phyloP scores from a whole-genome alignment of 441 rosid species.

The Corymbia citriodora region DNA sequence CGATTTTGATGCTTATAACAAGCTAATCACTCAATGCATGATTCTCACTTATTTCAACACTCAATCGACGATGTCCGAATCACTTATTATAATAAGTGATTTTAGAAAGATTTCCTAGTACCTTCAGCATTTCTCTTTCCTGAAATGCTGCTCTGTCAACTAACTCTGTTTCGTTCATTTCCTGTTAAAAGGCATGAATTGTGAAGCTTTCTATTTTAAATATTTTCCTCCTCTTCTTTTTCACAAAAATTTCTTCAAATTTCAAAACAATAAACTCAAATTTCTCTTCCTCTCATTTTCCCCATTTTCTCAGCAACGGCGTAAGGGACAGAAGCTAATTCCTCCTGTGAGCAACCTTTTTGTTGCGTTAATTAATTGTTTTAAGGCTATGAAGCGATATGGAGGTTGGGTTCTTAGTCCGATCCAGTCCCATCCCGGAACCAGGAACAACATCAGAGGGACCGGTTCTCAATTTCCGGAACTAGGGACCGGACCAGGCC shows the following conservation, averaged over 20 bases:
- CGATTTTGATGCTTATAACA: not conserved
- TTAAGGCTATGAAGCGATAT: not conserved
- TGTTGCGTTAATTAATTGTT: not conserved
- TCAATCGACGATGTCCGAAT: not conserved
- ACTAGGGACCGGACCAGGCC: too few species aligned
- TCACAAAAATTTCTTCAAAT: not conserved
- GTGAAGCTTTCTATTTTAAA: not conserved
- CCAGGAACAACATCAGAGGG: too few species aligned
- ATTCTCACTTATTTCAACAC: not conserved
- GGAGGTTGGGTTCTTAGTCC: not conserved
- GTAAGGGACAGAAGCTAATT: not conserved
- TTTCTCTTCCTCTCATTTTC: not conserved
- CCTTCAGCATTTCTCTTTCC: not conserved
- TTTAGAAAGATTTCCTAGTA: not conserved
- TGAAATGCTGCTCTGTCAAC: not conserved
- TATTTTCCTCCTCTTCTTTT: not conserved
- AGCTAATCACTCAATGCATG: not conserved
- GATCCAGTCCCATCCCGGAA: too few species aligned
- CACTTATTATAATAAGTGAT: not conserved
- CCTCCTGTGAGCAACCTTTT: not conserved
- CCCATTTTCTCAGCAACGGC: not conserved
- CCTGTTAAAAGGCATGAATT: not conserved
- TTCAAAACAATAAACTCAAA: not conserved
- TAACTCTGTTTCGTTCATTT: not conserved
- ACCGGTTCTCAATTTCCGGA: too few species aligned